These are phyloP conservation scores for Marsdenia floribunda DNA, from an alignment of 257 asterid genomes.

Conservation along the genomic window DNA sequence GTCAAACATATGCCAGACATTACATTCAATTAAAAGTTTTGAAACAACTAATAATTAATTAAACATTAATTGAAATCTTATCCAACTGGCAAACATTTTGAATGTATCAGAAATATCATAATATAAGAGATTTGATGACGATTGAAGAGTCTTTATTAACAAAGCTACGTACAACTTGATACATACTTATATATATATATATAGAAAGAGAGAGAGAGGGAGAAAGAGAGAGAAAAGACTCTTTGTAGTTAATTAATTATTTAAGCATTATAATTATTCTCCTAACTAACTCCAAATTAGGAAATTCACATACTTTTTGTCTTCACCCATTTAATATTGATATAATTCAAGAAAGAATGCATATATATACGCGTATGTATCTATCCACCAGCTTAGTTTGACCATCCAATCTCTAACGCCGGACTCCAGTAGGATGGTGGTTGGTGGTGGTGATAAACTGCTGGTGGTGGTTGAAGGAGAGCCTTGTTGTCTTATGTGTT, in stretches of 20 bases:
- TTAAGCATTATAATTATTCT: slow-evolving; percentile 1
- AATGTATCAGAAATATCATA: slow-evolving; percentile 15
- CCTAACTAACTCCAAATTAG: background rate
- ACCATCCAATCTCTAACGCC: background rate
- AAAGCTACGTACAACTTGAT: slow-evolving; percentile 1
- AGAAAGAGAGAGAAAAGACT: too few species aligned
- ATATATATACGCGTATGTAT: too few species aligned
- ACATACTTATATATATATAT: too few species aligned
- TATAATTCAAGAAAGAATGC: background rate
- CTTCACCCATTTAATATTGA: background rate
- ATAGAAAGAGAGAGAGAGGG: too few species aligned
- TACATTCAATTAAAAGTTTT: background rate
- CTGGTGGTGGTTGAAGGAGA: background rate
- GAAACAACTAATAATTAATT: background rate
- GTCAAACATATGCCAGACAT: slow-evolving; percentile 1
- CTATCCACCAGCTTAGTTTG: background rate
- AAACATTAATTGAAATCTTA: background rate
- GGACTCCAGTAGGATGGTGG: background rate
- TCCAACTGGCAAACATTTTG: slow-evolving; percentile 24
- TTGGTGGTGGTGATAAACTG: background rate
- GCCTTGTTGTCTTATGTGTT: background rate
- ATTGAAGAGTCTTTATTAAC: background rate
- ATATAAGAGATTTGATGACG: slow-evolving; percentile 20
- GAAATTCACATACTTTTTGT: background rate
- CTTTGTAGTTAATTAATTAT: too few species aligned